Evolutionary conservation across 768 basidiomycete genomes (phyloP), one percentile per base, ranked within the genome.

Genomic region (Lactarius sp.): DNA sequence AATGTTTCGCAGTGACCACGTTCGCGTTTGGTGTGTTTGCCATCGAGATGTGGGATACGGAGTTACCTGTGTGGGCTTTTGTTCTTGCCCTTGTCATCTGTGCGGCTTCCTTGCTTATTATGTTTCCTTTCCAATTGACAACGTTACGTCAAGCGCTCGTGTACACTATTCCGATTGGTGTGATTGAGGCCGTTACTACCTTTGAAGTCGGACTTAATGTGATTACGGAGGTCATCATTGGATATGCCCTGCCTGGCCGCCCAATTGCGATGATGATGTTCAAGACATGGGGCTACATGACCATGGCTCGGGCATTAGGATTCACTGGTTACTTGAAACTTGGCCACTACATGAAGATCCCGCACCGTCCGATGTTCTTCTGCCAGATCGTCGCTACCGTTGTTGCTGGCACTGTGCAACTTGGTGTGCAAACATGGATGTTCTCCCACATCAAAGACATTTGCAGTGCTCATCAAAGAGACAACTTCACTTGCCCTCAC

Each of bases 231-330:
- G 77, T 92, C 46, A 85, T 93, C 65, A 84, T 91, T 31, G 91
- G 91, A 59, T 92, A 90, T 69, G 83, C 81, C 31, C 79, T 90
- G 47, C 92, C 90, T 16, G 90, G 92, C 2, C 82, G 81, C 16
- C 88, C 90, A 6, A 72, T 92, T 60, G 90, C 91, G 0, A 88
- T 85, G 80, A 90, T 92, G 90, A 77, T 92, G 77, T 91, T 91
- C 81, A 92, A 90, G 81, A 88, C 87, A 0, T 90, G 80, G 79
- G 88, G 90, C 37, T 90, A 88, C 69, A 85, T 87, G 62, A 85
- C 83, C 56, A 83, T 85, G 80, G 77, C 2, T 79, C 85, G 87
- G 73, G 88, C 89, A 1, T 71, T 91, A 47, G 76, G 75, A 49
- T 92, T 92, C 76, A 81, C 86, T 1, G 78, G 81, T 9, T 88